Base-by-base conservation (phyloP, 495 filamentous ascomycete species). In the Xylaria bambusicola region DNA sequence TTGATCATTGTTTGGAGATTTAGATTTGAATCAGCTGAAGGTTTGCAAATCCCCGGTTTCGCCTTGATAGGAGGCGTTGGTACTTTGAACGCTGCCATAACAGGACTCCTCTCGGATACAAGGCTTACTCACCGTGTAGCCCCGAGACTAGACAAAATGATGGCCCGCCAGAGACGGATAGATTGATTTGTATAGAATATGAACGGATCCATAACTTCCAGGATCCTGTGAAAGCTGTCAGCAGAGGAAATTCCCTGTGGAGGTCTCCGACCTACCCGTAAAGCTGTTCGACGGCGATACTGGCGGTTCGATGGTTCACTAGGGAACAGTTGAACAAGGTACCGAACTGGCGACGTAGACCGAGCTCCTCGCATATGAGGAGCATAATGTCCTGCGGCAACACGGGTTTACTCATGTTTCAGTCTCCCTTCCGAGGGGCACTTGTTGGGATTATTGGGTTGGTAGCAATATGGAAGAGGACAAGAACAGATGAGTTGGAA, bases 81-180 rank as follows among this genome's bases (percentile, higher is more conserved):
- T 33, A 33, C 29, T 33, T 10, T 33, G n/a, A 33, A 33, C 10
- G 10, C 5, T 33, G 29, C 29, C 29, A 33, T 5, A 33, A 33
- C 5, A 5, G 10, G 29, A 10, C 10, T 5, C 5, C 5, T 5
- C 29, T 5, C 10, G 10, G 29, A 5, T 5, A 5, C 29, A 33
- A 33, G 29, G 10, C 5, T 33, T 5, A 33, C 29, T 33, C 5
- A 33, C 29, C 29, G 29, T 33, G 89, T 90, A 60, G 77, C 70
- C 10, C 78, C 82, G 27, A 88, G 52, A 58, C 85, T 85, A 1
- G 89, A 92, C 6, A 84, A 72, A 52, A 89, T 81, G 49, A 92
- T 81, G 6, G 86, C 86, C 33, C 82, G 79, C 90, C 90, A 92
- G 33, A 89, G 71, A 4, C 82, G 75, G 13, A 84, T 78, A 77